Conservation (phyloP, 2,329 filamentous ascomycete species). For the Cladosporium sp. region DNA sequence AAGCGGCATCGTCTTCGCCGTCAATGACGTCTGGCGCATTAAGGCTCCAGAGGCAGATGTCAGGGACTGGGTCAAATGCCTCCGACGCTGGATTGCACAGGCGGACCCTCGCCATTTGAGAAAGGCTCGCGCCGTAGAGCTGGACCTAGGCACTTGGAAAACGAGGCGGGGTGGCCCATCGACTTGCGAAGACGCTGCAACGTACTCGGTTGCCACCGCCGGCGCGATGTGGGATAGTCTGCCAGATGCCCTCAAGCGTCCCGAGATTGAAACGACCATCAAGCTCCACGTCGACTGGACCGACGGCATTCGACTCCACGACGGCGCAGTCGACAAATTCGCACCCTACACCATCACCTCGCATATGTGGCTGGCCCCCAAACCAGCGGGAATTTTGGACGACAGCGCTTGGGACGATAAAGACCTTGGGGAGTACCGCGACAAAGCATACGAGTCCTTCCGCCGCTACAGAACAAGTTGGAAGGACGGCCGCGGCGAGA, state of each 20-base stretch:
- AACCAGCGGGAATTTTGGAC: not conserved
- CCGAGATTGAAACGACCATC: not conserved
- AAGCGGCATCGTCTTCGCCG: not conserved
- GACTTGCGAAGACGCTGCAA: too few relatives aligned
- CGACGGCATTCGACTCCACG: not conserved
- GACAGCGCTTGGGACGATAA: not conserved
- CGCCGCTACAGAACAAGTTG: not conserved
- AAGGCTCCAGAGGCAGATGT: not conserved
- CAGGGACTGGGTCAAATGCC: not conserved
- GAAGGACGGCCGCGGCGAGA: not conserved
- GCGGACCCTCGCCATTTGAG: not conserved
- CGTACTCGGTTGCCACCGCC: too few relatives aligned
- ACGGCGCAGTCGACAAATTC: not conserved
- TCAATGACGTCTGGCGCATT: conserved; percentile 2
- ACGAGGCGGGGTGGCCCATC: not conserved
- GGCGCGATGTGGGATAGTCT: not conserved
- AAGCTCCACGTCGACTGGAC: not conserved
- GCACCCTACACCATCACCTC: not conserved
- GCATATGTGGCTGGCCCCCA: not conserved
- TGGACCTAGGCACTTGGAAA: not conserved
- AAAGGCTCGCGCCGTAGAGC: not conserved
- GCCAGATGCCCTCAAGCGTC: not conserved
- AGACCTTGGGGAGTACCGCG: not conserved
- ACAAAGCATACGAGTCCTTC: not conserved
- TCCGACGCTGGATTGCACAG: not conserved